Conservation (phyloP, 2,329 filamentous ascomycete species). For the Emergomyces pasteurianus region DNA sequence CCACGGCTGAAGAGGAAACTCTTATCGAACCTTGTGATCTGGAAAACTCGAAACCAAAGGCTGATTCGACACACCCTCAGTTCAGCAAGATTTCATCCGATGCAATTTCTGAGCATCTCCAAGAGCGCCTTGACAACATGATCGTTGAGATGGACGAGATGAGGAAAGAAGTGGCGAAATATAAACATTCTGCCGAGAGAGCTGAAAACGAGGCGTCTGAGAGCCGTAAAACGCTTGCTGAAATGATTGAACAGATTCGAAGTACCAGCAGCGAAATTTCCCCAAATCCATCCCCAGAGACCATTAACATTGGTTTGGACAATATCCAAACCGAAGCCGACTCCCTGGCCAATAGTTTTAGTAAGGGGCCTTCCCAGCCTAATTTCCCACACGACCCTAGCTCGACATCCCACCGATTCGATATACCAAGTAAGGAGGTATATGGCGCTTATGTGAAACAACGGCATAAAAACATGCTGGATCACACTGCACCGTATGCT, state of each 20-base stretch:
- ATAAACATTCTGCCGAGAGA: conserved; percentile 62
- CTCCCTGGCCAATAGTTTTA: conserved; percentile 27
- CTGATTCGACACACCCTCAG: conserved; percentile 27
- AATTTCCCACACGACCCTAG: background rate
- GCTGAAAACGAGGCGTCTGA: conserved; percentile 67
- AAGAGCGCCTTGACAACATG: conserved; percentile 64
- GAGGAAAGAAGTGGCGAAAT: conserved; percentile 66
- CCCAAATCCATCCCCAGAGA: conserved; percentile 25
- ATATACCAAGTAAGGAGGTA: conserved; percentile 26
- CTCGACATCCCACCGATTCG: conserved; percentile 2
- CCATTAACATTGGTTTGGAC: conserved; percentile 12
- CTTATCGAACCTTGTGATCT: conserved; percentile 9
- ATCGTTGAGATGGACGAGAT: conserved; percentile 69
- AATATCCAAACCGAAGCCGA: conserved; percentile 22
- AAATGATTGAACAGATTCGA: conserved; percentile 78
- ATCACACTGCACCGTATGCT: conserved; percentile 58
- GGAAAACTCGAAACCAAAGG: conserved; percentile 11
- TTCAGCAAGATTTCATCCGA: conserved; percentile 15
- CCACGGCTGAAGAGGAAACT: conserved; percentile 5
- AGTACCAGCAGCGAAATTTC: conserved; percentile 48
- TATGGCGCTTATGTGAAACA: conserved; percentile 11
- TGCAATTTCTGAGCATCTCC: conserved; percentile 40
- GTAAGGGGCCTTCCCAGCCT: background rate
- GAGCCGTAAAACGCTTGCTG: conserved; percentile 62
- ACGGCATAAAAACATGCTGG: conserved; percentile 26